Evolutionary conservation across 208 protist species (phyloP).

Genomic region (Crithidia fasciculata): DNA sequence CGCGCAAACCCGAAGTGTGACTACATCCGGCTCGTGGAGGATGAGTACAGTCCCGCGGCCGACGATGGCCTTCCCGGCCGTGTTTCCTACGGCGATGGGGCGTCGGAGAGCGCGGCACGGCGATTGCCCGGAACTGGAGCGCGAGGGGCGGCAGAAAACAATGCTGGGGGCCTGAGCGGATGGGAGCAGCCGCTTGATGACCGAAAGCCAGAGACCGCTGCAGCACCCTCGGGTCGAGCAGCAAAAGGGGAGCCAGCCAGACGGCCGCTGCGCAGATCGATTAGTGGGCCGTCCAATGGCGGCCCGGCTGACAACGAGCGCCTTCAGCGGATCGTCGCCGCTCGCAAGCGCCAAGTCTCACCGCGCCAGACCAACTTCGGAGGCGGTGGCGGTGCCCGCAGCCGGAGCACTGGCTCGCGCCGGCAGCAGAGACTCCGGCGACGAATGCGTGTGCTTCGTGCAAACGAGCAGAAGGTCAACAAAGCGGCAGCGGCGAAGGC

Average conservation of each 20-base stretch:
- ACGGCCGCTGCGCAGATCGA: constrained; percentile 11
- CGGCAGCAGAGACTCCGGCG: constrained; percentile 35
- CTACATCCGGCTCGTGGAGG: constrained; percentile 40
- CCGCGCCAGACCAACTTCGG: constrained; percentile 9
- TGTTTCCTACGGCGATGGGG: constrained; percentile 7
- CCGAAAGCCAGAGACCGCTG: background rate
- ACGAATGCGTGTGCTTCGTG: constrained; percentile 41
- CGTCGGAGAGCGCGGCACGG: background rate
- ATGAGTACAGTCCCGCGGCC: background rate
- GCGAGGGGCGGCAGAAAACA: constrained; percentile 1
- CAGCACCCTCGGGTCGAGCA: constrained; percentile 1
- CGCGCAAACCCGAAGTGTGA: constrained; percentile 11
- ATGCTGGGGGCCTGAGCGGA: constrained; percentile 24
- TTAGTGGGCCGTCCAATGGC: background rate
- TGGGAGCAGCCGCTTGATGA: constrained; percentile 33
- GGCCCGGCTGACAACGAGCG: constrained; percentile 32
- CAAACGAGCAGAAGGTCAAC: constrained; percentile 55
- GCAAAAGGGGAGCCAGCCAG: constrained; percentile 13
- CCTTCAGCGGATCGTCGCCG: constrained; percentile 40
- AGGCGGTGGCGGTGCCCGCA: constrained; percentile 13
- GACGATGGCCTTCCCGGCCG: background rate
- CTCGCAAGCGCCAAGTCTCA: constrained; percentile 37
- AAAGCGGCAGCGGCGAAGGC: constrained; percentile 46
- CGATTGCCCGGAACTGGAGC: background rate
- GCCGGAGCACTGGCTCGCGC: constrained; percentile 15